Conservation (phyloP, 208 protist genomes). For the Phytomonas sp. region DNA sequence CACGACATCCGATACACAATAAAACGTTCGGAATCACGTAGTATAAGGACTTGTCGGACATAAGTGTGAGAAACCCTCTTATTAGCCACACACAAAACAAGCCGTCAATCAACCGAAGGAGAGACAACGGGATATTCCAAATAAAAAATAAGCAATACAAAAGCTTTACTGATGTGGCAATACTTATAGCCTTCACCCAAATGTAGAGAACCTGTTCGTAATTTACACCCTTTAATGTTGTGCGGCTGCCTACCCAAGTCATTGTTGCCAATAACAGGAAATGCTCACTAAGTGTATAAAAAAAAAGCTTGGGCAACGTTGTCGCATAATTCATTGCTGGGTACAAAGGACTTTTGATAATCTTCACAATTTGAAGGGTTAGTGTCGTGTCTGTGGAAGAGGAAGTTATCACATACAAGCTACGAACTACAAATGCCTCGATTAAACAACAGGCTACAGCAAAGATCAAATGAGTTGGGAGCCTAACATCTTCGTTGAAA, state of each 20-base stretch:
- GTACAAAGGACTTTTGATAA: conserved; percentile 35
- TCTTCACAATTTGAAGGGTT: conserved; percentile 62
- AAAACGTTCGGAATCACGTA: conserved; percentile 2
- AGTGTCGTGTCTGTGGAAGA: conserved; percentile 12
- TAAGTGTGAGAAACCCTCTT: conserved; percentile 35
- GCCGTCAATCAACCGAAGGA: conserved; percentile 61
- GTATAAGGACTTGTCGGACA: conserved; percentile 17
- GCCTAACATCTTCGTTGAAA: conserved; percentile 36
- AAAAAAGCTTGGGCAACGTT: conserved; percentile 42
- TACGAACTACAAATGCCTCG: conserved; percentile 68
- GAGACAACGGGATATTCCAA: conserved; percentile 54
- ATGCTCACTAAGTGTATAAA: conserved; percentile 53
- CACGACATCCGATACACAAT: conserved; percentile 7
- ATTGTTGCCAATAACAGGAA: conserved; percentile 37
- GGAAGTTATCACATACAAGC: conserved; percentile 16
- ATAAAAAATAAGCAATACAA: conserved; percentile 69
- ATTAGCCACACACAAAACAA: conserved; percentile 60
- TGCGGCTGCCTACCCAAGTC: conserved; percentile 40
- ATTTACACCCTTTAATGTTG: conserved; percentile 13
- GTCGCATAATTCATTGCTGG: conserved; percentile 36
- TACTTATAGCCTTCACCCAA: conserved; percentile 46
- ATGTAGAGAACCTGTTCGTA: conserved; percentile 29
- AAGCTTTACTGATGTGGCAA: conserved; percentile 52
- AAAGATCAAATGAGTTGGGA: conserved; percentile 15
- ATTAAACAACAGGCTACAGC: conserved; percentile 49